Base-by-base conservation (phyloP, 208 protist genomes). In the Leishmania turanica region DNA sequence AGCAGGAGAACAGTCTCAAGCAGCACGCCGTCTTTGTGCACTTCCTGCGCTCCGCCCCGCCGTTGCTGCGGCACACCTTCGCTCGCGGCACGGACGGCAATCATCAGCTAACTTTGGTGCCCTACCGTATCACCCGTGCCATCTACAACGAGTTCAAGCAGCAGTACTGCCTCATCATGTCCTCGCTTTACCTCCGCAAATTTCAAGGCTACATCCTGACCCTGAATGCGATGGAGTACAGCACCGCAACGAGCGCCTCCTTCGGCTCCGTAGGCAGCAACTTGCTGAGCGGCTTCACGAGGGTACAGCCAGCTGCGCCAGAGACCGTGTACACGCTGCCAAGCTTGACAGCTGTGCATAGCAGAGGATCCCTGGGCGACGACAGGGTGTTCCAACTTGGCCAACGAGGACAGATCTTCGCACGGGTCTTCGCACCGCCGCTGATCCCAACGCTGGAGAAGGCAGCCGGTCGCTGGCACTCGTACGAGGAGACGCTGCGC, bases 401-500 rank as follows among this genome's bases (percentile, higher is more conserved):
- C 45, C 80, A 85, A 34, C 92, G 94, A 15, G 89, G 83, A 17
- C 83, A 42, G 21, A 92, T 96, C 71, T 87, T 97, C 11, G 27
- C 74, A 0, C 66, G 86, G 49, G 75, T 95, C 47, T 90, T 95
- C 49, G 72, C 81, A 0, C 81, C 87, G 0, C 94, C 94, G 21
- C 87, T 97, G 56, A 92, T 97, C 42, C 94, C 94, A 0, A 87
- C 91, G 0, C 85, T 97, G 49, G 92, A 96, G 83, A 83, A 80
- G 27, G 87, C 90, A n/a, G 85, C 87, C 9, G 77, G 81, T 8
- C 87, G 86, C 3, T 69, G 80, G 17, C 92, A 96, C 83, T 88
- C 82, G 17, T 97, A 96, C 82, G 94, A 96, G 69, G 94, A 97
- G 75, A 97, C 94, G 60, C 89, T 97, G 75, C 90, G 94, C 27